These are phyloP conservation scores for Rhizophora mangle DNA, from an alignment of 345 rosid species.

Conservation along the genomic window DNA sequence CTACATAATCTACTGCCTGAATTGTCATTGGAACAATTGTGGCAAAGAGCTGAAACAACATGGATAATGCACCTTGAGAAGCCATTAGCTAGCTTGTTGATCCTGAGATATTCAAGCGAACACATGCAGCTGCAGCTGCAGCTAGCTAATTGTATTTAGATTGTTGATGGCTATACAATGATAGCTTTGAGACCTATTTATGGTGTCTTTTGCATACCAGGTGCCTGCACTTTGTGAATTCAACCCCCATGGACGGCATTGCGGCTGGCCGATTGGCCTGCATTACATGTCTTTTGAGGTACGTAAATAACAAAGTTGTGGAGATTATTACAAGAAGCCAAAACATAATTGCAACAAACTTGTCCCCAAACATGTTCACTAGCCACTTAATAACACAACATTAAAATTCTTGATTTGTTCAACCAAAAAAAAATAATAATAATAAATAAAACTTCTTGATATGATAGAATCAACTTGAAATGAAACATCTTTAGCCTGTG, in stretches of 20 bases:
- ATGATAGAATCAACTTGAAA: too few species aligned
- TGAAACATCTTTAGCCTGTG: too few species aligned
- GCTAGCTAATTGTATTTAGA: too few species aligned
- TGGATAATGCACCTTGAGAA: not conserved
- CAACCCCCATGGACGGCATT: constrained; percentile 10
- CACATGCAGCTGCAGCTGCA: not conserved
- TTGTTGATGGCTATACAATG: too few species aligned
- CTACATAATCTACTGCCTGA: constrained; percentile 26
- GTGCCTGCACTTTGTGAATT: not conserved
- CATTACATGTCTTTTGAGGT: not conserved
- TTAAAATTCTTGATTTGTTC: too few species aligned
- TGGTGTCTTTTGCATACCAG: not conserved
- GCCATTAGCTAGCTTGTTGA: constrained; percentile 19
- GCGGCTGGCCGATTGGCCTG: not conserved
- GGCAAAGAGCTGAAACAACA: constrained; percentile 10
- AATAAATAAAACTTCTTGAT: too few species aligned
- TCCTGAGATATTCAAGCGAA: too few species aligned
- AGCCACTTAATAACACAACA: too few species aligned
- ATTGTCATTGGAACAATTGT: constrained; percentile 15
- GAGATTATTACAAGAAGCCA: not conserved
- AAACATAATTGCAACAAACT: too few species aligned
- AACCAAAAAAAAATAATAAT: too few species aligned
- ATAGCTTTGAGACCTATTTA: not conserved
- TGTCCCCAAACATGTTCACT: too few species aligned
- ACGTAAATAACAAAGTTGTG: not conserved